phyloP scores from a whole-genome alignment of 2,329 filamentous ascomycete genomes.

The Trichoderma sp. region DNA sequence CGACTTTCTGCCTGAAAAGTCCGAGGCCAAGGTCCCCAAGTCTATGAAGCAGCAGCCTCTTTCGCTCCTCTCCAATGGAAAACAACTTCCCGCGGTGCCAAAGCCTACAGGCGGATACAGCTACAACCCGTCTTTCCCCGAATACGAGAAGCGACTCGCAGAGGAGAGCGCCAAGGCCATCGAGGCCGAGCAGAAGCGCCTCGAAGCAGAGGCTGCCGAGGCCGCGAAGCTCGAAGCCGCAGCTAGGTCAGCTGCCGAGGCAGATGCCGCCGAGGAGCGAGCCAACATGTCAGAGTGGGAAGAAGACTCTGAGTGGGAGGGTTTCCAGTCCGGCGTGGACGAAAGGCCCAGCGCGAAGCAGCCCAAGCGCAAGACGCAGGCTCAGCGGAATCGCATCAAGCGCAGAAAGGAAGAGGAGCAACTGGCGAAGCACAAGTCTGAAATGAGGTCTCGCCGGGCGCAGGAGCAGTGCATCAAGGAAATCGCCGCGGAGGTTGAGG shows the following conservation, averaged over 20 bases:
- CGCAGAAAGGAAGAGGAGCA: constrained; percentile 85
- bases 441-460: constrained; percentile 70
- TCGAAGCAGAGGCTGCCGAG: constrained; percentile 68
- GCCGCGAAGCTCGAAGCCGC: constrained; percentile 67
- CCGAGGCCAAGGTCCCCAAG: constrained; percentile 68
- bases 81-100: constrained; percentile 73
- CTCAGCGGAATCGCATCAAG: constrained; percentile 85
- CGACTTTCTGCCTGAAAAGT: constrained; percentile 65
- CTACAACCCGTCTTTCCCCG: constrained; percentile 87
- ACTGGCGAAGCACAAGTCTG: constrained; percentile 71
- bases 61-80: constrained; percentile 80
- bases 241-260: constrained; percentile 69
- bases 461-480: constrained; percentile 73
- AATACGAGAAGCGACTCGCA: constrained; percentile 77
- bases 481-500: constrained; percentile 63
- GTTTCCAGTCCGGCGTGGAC: constrained; percentile 78
- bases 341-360: constrained; percentile 63
- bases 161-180: constrained; percentile 78
- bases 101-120: constrained; percentile 81
- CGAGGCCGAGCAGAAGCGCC: constrained; percentile 73
- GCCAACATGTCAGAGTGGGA: constrained; percentile 71
- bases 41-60: constrained; percentile 77
- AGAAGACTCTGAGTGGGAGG: constrained; percentile 90
- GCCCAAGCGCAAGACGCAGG: constrained; percentile 80
- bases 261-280: constrained; percentile 70